Base-by-base conservation (phyloP, 257 asterid genomes). In the Apocynum venetum region DNA sequence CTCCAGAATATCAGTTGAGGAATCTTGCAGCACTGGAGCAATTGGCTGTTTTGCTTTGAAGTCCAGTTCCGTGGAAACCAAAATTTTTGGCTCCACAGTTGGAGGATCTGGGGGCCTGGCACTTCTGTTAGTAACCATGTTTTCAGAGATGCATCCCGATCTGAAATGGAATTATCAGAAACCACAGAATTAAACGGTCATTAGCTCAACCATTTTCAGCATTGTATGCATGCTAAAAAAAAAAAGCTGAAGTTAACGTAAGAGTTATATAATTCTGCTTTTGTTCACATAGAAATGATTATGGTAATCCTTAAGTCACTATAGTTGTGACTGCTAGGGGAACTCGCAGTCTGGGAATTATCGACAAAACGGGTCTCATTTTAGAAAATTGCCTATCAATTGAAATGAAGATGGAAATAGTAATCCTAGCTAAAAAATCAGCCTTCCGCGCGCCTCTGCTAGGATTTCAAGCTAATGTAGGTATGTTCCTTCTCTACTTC, bases 71-170 rank as follows among this genome's bases (percentile, higher is more conserved):
- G 79, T 63, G 56, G 73, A 43, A 67, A 15, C 83, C 73, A 67
- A 82, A 64, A 52, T 65, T 66, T 85, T 76, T 73, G 82, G 80
- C 76, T 82, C 78, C 72, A 70, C n/a, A 49, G 71, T 57, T 78
- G 89, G 84, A 82, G 85, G 74, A 72, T 76, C 73, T 73, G 85
- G 83, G 79, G 82, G 76, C 60, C 15, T 80, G 51, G 82, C 57
- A 55, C 66, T 67, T 67, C 71, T 60, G 69, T 76, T 73, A 12
- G 55, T 17, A 72, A 57, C 66, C 40, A 15, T 46, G 15, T 67
- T 71, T 64, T 48, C 63, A 79, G 77, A 67, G 77, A 51, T 65
- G 51, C 77, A 76, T 84, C 72, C 85, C 72, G 89, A 82, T 79
- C 92, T 92, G 87, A 61, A 74, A 81, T 35, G 70, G 76, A 17